Evolutionary conservation across 108 stramenopile species (phyloP).

Genomic region (Cyclotella baltica): DNA sequence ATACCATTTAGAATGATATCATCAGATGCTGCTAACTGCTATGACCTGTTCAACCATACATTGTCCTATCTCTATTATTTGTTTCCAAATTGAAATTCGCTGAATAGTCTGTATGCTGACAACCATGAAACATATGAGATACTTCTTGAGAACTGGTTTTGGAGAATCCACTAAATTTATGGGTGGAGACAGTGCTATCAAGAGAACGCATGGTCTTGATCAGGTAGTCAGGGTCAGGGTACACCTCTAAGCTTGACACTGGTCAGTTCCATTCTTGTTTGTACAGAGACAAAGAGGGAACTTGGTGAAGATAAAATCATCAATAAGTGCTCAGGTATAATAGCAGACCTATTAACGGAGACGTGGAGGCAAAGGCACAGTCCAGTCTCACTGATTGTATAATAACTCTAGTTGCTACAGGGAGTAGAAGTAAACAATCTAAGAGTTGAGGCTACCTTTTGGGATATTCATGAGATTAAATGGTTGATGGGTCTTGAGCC

Average conservation of each 20-base stretch:
- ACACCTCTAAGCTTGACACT: slow-evolving; percentile 28
- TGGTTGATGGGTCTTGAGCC: background rate
- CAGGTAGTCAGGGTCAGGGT: slow-evolving; percentile 33
- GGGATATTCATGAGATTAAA: background rate
- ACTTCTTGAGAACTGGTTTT: slow-evolving; percentile 30
- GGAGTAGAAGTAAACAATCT: background rate
- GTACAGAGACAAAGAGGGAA: slow-evolving; percentile 4
- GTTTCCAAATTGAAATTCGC: background rate
- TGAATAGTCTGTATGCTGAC: slow-evolving; percentile 10
- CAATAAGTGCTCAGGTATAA: background rate
- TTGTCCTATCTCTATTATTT: slow-evolving; percentile 6
- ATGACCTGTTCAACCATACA: slow-evolving; percentile 21
- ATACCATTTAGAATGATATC: background rate
- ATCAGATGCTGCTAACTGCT: slow-evolving; percentile 28
- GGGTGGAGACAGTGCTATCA: background rate
- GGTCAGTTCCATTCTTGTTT: slow-evolving; percentile 9
- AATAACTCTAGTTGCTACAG: background rate
- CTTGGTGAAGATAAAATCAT: background rate
- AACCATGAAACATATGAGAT: slow-evolving; percentile 29
- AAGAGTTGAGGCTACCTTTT: background rate
- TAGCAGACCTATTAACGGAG: background rate
- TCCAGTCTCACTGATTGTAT: too few species aligned
- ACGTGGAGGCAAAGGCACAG: background rate
- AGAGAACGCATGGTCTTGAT: slow-evolving; percentile 21
- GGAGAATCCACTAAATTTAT: slow-evolving; percentile 23